Evolutionary conservation across 1,284 basidiomycete species (phyloP), one percentile per base, ranked within the genome.

Genomic region (Baeospora myosura): DNA sequence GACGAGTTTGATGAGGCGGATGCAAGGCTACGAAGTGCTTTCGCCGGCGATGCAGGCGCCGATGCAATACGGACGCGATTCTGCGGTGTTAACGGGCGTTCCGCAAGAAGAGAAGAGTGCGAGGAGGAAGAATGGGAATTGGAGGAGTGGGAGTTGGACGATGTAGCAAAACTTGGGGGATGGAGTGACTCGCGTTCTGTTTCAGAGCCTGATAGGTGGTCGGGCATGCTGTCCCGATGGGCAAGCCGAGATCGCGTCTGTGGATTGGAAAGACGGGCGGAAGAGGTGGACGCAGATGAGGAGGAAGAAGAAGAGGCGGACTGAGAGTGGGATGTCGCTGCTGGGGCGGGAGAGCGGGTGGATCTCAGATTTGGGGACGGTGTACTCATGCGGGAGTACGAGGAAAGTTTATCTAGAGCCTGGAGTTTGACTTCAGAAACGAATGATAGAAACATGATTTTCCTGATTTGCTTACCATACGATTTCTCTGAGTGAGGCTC

Each of bases 391-490:
- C 47, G 67, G 61, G 73, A 74, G 36, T 71, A 66, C 2, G 72
- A 71, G 34, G 76, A 67, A 23, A 86, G 69, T 59, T 81, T 84
- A 56, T 80, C 78, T 39, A 87, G 62, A 33, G 78, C 78, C 82
- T 85, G 47, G 24, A 42, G 36, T 11, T 21, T 36, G 41, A 54
- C 46, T 50, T 43, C 24, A 54, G 28, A 45, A 52, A 49, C 43
- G 50, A 34, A 8, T 4, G 32, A 18, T 16, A 34, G 10, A 38
- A 47, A 47, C 43, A 60, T 56, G 52, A 43, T 22, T 43, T 39
- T 51, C 53, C 48, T 56, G 50, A 44, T 39, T 53, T 46, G 49
- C 72, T 54, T 54, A 84, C 83, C 69, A 81, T 69, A 52, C 78
- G 72, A 63, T 85, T 87, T 33, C 83, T 69, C 52, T 86, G 72